Base-by-base conservation (phyloP, 495 filamentous ascomycete genomes). In the Aspergillus wentii region DNA sequence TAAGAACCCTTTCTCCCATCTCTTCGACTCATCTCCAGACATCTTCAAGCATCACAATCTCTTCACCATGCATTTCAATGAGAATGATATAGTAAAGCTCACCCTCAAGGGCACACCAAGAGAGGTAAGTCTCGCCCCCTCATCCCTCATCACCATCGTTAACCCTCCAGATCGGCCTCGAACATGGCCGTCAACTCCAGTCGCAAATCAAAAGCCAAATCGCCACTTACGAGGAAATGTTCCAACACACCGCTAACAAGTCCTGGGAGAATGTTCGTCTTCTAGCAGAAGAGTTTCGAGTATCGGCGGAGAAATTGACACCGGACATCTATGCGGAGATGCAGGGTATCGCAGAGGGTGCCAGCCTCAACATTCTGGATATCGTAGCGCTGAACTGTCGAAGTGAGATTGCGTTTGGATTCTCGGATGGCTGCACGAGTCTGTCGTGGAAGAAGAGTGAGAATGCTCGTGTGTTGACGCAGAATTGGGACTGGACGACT, bases 401-500 rank as follows among this genome's bases (percentile, higher is more conserved):
- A 14, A 85, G 78, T 4, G 81, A 85, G 57, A 83, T 85, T 38
- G 68, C 74, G 0, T 76, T 81, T 33, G 82, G 82, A 26, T 80
- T 79, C 44, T 68, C 67, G 8, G 82, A 85, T 41, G 81, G 80
- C 16, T 83, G 82, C 41, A 83, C 82, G 3, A 68, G 71, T 21
- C 38, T 85, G 2, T 71, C 62, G 8, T 82, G 73, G 75, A 62
- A 64, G 42, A 68, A 51, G 8, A 39, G 40, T 18, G 46, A 56
- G n/a, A 43, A 56, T 8, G 41, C 42, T 1, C 60, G 61, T 11
- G 68, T 74, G 14, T 56, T 83, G 13, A 70, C 65, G 3, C 82
- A 86, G 64, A 86, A 85, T 33, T 86, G 82, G 82, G 82, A 85
- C 31, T 78, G 75, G 71, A 59, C 61, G 30, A 33, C 40, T 5